Conservation (phyloP, 495 filamentous ascomycete genomes). For the Tuber microsphaerosporum region DNA sequence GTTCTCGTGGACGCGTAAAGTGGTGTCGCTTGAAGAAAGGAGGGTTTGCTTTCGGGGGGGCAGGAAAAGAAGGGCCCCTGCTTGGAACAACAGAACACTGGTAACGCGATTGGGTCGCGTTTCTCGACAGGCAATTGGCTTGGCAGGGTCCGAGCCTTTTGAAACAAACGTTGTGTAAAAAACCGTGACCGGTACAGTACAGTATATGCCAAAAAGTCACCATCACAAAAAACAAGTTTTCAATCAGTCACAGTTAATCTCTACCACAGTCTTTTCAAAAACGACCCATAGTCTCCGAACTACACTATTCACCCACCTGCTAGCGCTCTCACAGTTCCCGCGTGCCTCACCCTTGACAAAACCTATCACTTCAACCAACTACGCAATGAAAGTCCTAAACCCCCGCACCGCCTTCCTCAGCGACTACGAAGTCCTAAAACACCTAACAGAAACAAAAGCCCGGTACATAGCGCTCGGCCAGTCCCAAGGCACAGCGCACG, state of each 20-base stretch:
- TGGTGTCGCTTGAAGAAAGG: not conserved
- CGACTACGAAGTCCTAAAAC: conserved; percentile 58
- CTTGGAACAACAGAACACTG: not conserved
- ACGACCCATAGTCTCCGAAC: not conserved
- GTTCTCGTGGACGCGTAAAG: conserved; percentile 3
- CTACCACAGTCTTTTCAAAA: not conserved
- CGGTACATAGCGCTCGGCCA: conserved; percentile 35
- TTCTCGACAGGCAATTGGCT: not conserved
- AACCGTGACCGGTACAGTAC: not conserved
- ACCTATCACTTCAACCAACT: too few relatives aligned
- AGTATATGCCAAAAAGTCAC: not conserved
- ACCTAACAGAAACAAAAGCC: conserved; percentile 47
- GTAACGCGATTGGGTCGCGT: not conserved
- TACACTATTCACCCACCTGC: not conserved
- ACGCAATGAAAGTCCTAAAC: conserved; percentile 53
- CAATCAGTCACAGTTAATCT: not conserved
- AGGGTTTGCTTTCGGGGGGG: not conserved
- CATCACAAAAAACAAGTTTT: not conserved
- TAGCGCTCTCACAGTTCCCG: too few relatives aligned
- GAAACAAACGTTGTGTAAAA: not conserved
- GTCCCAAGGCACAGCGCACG: conserved; percentile 28
- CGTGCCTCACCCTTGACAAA: too few relatives aligned
- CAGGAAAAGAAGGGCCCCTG: not conserved
- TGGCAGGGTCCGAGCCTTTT: not conserved
- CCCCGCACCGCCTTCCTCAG: conserved; percentile 57